phyloP scores from a whole-genome alignment of 2,329 filamentous ascomycete genomes.

The Beauveria medogensis region DNA sequence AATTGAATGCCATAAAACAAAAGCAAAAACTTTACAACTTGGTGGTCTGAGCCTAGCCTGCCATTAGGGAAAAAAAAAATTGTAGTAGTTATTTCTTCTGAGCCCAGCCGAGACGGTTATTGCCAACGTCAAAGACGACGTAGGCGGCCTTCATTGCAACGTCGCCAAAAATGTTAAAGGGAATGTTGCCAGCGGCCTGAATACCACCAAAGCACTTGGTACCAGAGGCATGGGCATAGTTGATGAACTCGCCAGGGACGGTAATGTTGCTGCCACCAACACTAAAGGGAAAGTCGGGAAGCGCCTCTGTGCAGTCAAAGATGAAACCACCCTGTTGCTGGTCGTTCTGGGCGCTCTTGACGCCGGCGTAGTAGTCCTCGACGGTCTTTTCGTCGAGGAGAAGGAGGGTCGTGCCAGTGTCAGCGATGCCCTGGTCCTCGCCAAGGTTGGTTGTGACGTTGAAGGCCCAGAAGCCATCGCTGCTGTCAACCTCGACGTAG shows the following conservation, averaged over 20 bases:
- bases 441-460: conserved; percentile 17
- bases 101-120: conserved; percentile 36
- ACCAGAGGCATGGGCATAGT: conserved; percentile 41
- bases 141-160: conserved; percentile 55
- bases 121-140: conserved; percentile 48
- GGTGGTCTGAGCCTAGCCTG: neutral
- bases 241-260: conserved; percentile 46
- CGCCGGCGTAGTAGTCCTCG: conserved; percentile 46
- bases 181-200: conserved; percentile 40
- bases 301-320: conserved; percentile 32
- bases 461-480: conserved; percentile 55
- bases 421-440: conserved; percentile 39
- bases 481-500: conserved; percentile 54
- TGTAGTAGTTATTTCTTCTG: conserved; percentile 8
- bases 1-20: neutral
- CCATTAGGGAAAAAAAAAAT: neutral
- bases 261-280: conserved; percentile 50
- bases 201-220: conserved; percentile 60
- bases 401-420: conserved; percentile 56
- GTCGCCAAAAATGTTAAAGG: conserved; percentile 54
- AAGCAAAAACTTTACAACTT: no score
- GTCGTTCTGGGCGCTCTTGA: conserved; percentile 32
- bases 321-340: conserved; percentile 32
- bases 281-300: conserved; percentile 44
- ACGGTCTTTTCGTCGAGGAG: conserved; percentile 48